Base-by-base conservation (phyloP, 2,329 filamentous ascomycete species). In the Beauveria asiatica region DNA sequence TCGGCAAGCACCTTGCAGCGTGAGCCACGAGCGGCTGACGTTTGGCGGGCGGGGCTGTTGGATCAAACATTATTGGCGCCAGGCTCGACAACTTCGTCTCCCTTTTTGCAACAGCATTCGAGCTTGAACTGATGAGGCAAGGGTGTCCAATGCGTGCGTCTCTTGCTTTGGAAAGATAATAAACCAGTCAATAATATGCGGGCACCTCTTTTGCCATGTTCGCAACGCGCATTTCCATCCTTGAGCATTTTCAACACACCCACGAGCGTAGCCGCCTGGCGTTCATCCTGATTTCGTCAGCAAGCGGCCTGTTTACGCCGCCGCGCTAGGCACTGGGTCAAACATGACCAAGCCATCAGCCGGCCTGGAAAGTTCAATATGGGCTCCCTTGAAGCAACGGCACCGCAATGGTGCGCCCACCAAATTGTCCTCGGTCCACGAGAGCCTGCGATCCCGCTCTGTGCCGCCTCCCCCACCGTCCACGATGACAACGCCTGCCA, bases 321-420 rank as follows among this genome's bases (percentile, higher is more conserved):
- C 30, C 5, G 39, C 44, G 21, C 5, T 13, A 42, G 10, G 39
- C 13, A 5, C 5, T 45, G 33, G 33, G 4, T 16, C n/a, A 48
- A 19, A 17, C 23, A 61, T 61, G 59, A 57, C 25, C 16, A 57
- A 57, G 30, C 25, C 39, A 30, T 13, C 48, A 7, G 21, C 7
- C 11, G 52, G 59, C 27, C 27, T 61, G 13, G 30, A 45, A 21
- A 23, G 37, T 6, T 61, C 60, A 4, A 61, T 61, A 45, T 61
- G 60, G 60, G 50, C 60, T 9, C 60, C 60, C 7, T 11, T 45
- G 17, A 62, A 62, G 13, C 42, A 45, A 6, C 50, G 17, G 2
- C n/a, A 30, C 3, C 55, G 33, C 33, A 41, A 44, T 19, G 37
- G 25, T 23, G 7, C 33, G 16, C 2, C 49, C 44, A 19, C 51